A percentile compares a stretch with the other conserved stretches of the same genome.
Evolutionary conservation across 2,329 filamentous ascomycete genomes (phyloP).

Genomic region (Ascosphaera apis): DNA sequence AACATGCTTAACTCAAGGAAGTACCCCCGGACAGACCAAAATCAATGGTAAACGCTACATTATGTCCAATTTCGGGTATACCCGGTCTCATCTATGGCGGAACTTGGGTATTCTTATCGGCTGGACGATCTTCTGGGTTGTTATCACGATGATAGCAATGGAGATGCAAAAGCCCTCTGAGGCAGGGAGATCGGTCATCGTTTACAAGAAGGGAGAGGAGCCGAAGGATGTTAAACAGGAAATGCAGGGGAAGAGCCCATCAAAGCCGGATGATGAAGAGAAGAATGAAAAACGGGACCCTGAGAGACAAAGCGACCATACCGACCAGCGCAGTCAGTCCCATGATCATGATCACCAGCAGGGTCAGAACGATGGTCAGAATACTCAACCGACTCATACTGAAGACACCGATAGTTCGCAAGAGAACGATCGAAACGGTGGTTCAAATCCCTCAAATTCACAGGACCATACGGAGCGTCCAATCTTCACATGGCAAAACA

Average conservation of each 20-base stretch:
- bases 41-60: slow-evolving; percentile 36
- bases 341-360: slow-evolving; percentile 1
- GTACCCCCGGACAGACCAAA: slow-evolving; percentile 25
- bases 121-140: slow-evolving; percentile 53
- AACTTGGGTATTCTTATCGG: slow-evolving; percentile 63
- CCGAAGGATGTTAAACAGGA: slow-evolving; percentile 34
- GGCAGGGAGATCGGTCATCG: slow-evolving; percentile 58
- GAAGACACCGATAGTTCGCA: too few relatives aligned
- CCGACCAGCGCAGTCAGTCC: too few relatives aligned
- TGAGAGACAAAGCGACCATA: not conserved
- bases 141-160: slow-evolving; percentile 53
- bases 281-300: slow-evolving; percentile 12
- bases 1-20: slow-evolving; percentile 36
- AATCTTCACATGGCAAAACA: slow-evolving; percentile 65
- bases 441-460: slow-evolving; percentile 8
- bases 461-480: slow-evolving; percentile 24
- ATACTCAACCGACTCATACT: too few relatives aligned
- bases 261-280: slow-evolving; percentile 27
- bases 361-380: too few relatives aligned
- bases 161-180: slow-evolving; percentile 58
- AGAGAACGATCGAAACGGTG: not conserved
- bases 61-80: slow-evolving; percentile 30
- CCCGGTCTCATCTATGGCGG: slow-evolving; percentile 35
- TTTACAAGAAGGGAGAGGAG: slow-evolving; percentile 46
- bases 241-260: slow-evolving; percentile 27